Evolutionary conservation across 2,329 filamentous ascomycete species (phyloP), one percentile per base, ranked within the genome.

Genomic region (Teratosphaeria zuluensis): DNA sequence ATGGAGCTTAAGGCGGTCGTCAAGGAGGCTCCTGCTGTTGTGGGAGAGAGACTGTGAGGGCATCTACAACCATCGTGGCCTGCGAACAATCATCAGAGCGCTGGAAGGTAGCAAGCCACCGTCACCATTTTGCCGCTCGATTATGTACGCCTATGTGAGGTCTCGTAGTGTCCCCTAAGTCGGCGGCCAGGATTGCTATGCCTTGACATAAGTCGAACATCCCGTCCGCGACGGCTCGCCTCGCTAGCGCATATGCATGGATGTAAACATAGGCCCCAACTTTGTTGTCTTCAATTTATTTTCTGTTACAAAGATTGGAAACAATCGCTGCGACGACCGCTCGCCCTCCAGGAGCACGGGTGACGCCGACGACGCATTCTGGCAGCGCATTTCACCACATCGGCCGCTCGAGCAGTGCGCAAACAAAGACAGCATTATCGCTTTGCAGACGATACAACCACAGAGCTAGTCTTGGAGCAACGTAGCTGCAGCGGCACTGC

Each of bases 11-110:
- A 19, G 51, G 21, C 51, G 51, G 19, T 53, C 35, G 14, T 46
- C 35, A 57, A 51, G 58, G 30, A n/a, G 56, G 51, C 21, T 54
- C 55, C 24, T 46, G 58, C 24, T 51, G 58, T 33, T 14, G 52
- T 8, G 51, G 21, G 35, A 21, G 52, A 19, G 16, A 52, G 42
- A 33, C 51, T 31, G 21, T 42, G 30, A 55, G 4, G 28, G 51
- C 16, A 54, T 54, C 51, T 21, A 54, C 48, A 24, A 53, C 42
- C 56, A 53, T 48, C 12, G 46, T 32, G 52, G n/a, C 52, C 31
- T 53, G 52, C 52, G 28, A n/a, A 16, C 28, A 28, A 32, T 31
- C 52, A 53, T 31, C 24, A 53, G 32, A 31, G 28, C 16, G 52
- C 52, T 31, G 24, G 52, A 32, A 8, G 42, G n/a, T n/a, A 21